Evolutionary conservation across 441 rosid species (phyloP).

Genomic region (Melastoma candidum): DNA sequence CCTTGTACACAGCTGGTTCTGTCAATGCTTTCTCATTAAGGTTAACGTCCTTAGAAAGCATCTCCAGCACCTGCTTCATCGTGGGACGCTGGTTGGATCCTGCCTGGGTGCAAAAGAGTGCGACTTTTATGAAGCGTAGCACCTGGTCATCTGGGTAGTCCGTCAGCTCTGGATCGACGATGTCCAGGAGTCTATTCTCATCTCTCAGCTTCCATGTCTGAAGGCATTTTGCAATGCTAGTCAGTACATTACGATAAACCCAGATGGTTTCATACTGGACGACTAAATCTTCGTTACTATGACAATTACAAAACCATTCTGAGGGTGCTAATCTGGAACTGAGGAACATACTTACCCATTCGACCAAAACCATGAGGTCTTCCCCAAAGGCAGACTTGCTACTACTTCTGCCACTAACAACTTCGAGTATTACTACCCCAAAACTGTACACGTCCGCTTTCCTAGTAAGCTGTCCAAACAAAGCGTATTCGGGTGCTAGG

Average conservation of each 20-base stretch:
- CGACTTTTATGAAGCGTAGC: conserved; percentile 57
- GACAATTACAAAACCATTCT: too few relatives aligned
- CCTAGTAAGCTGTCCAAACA: conserved; percentile 76
- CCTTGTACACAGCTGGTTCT: conserved; percentile 53
- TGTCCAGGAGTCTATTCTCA: conserved; percentile 56
- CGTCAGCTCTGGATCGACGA: conserved; percentile 62
- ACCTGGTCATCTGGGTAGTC: conserved; percentile 58
- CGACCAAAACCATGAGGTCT: conserved; percentile 55
- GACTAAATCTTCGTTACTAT: too few relatives aligned
- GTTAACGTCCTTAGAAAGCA: conserved; percentile 64
- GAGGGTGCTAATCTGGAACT: neutral
- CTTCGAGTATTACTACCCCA: conserved; percentile 84
- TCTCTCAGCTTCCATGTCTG: conserved; percentile 87
- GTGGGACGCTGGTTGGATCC: conserved; percentile 56
- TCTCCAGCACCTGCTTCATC: conserved; percentile 82
- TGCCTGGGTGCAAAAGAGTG: conserved; percentile 85
- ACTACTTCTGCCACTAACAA: conserved; percentile 78
- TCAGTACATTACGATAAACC: conserved; percentile 1
- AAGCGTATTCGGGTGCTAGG: conserved; percentile 94
- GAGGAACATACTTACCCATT: conserved; percentile 63
- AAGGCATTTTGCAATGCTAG: conserved; percentile 16
- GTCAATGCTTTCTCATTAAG: conserved; percentile 59
- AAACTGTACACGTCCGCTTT: conserved; percentile 93
- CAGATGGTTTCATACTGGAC: too few relatives aligned
- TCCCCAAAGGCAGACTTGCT: conserved; percentile 77